phyloP scores from a whole-genome alignment of 2,329 filamentous ascomycete genomes.

The Pestalotiopsis fici region DNA sequence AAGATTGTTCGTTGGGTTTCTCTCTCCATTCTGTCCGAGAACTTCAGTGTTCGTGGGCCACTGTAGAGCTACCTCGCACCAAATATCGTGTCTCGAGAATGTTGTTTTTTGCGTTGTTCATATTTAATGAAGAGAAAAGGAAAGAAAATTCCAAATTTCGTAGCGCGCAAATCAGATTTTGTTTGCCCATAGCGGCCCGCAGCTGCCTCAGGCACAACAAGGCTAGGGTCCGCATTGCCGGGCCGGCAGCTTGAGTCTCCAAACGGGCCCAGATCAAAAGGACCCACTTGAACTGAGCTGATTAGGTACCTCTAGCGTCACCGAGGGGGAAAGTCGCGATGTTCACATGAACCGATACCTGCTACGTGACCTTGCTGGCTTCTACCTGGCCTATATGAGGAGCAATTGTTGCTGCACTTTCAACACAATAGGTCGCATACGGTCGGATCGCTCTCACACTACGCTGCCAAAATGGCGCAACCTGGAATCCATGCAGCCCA shows the following conservation, averaged over 20 bases:
- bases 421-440: no score
- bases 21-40: slow-evolving; percentile 54
- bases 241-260: background rate
- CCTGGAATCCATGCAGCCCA: slow-evolving; percentile 31
- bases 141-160: slow-evolving; percentile 18
- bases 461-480: slow-evolving; percentile 25
- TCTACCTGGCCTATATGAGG: background rate
- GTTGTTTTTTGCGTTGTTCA: slow-evolving; percentile 51
- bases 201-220: slow-evolving; percentile 4
- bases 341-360: background rate
- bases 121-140: slow-evolving; percentile 35
- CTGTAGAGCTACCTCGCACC: slow-evolving; percentile 48
- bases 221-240: background rate
- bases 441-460: background rate
- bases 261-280: background rate
- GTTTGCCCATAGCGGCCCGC: background rate
- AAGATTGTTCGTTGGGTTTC: slow-evolving; percentile 56
- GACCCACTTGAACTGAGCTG: background rate
- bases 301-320: background rate
- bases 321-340: background rate
- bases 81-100: slow-evolving; percentile 45
- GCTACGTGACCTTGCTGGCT: background rate
- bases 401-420: background rate
- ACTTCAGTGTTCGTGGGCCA: slow-evolving; percentile 51
- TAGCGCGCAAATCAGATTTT: slow-evolving; percentile 6